Conservation (phyloP, 768 basidiomycete species). For the Hemileccinum rubropunctum region DNA sequence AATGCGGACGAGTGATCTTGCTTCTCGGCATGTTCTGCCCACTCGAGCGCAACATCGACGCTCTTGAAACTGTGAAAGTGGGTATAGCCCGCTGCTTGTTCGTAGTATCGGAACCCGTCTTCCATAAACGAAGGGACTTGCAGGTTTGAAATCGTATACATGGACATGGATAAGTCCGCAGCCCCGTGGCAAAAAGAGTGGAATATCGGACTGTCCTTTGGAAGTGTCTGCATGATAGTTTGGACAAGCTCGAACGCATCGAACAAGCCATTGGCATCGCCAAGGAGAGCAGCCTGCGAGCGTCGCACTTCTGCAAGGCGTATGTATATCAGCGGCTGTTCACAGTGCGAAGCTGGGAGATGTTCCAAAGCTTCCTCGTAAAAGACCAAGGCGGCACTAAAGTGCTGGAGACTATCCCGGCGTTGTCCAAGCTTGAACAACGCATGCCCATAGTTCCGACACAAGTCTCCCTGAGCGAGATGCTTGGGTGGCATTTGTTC, state of each 20-base stretch:
- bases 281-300: not conserved
- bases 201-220: conserved; percentile 3
- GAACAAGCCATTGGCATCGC: not conserved
- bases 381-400: conserved; percentile 9
- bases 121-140: conserved; percentile 5
- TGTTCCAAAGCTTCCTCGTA: conserved; percentile 4
- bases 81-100: conserved; percentile 11
- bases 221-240: not conserved
- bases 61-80: conserved; percentile 2
- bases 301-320: conserved; percentile 1
- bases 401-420: conserved; percentile 1
- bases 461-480: not conserved
- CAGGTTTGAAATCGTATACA: not conserved
- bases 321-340: not conserved
- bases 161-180: not conserved
- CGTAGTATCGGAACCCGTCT: conserved; percentile 9
- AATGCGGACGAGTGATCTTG: conserved; percentile 16
- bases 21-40: conserved; percentile 11
- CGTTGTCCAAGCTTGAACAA: conserved; percentile 4
- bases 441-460: conserved; percentile 9
- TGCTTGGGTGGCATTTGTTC: conserved; percentile 16
- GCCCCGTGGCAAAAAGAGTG: not conserved
- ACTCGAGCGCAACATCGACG: conserved; percentile 11
- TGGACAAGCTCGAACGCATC: not conserved
- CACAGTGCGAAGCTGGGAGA: conserved; percentile 13